Base-by-base conservation (phyloP, 768 basidiomycete species). In the Rhizopogon vulgaris region DNA sequence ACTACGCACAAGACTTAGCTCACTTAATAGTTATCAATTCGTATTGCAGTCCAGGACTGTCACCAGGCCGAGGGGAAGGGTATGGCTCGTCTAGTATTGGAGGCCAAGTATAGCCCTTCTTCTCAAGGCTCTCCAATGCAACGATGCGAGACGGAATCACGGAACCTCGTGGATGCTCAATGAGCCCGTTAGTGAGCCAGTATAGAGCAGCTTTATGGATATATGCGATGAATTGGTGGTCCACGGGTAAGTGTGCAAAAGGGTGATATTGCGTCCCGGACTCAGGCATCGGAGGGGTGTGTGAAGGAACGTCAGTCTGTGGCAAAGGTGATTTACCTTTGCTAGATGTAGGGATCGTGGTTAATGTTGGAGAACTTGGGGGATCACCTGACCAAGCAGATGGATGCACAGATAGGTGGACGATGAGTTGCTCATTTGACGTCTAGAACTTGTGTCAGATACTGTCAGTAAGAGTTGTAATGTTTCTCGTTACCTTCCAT, bases 331-430 rank as follows among this genome's bases (percentile, higher is more conserved):
- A 39, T 48, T 51, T 47, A 3, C 37, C 53, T 43, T 30, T 37
- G 38, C 22, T 32, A 5, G 52, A 36, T 30, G 52, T 34, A 47
- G 48, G 36, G 41, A 41, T 50, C 25, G 54, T 34, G 15, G 55
- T 30, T 14, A 58, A 45, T 38, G 62, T 39, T 14, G 60, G 30
- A 47, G 63, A 55, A 37, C 65, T 67, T 11, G 80, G 84, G 25
- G 85, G 84, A 11, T 67, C 55, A 22, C 74, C 68, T 38, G 75
- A 73, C 89, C 89, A 91, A 49, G 84, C 84, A 25, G 84, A 85
- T 22, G 86, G 84, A 62, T 85, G 83, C n/a, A 91, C 87, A 12
- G 87, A 83, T 18, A 91, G 73, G 67, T 90, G 89, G 39, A 90
- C 71, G 51, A 82, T 73, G 39, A 77, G 78, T 24, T 79, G 74